Evolutionary conservation across 352 stramenopile species (phyloP), one percentile per base, ranked within the genome.

Genomic region (Phytophthora brassicae): DNA sequence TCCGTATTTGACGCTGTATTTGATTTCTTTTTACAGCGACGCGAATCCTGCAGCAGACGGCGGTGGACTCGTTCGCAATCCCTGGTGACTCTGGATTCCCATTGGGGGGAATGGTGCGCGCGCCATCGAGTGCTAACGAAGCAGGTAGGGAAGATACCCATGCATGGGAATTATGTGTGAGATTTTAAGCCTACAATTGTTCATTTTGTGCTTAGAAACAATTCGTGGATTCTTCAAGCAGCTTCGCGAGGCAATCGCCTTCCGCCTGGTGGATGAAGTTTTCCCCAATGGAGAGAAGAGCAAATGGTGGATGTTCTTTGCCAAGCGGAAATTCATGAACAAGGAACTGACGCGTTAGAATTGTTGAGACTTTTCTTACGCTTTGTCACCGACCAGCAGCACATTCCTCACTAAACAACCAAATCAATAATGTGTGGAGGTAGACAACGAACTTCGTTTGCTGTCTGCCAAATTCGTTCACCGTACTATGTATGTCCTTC

Each of bases 251-350:
- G 79, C 89, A 3, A 84, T 96, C 48, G 77, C 81, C 19, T 75
- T 86, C 45, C 81, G 92, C 17, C 60, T 97, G 7, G 77, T 92
- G 11, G 89, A 96, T 28, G 66, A 88, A 36, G 79, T 98, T 13
- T 97, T 90, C 49, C 75, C 68, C 28, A 92, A 96, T 60, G 86
- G 81, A 56, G 71, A 78, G 57, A 85, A 88, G 60, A 97, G 93
- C 84, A 98, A 98, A 79, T 98, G 92, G 88, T 98, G 92, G 92
- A 96, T 95, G 84, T 68, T 94, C 35, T 98, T 97, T 60, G 77
- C 87, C 60, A 98, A 98, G 81, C 77, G 87, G 75, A 96, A 96
- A 76, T 98, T 98, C 65, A 97, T 98, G 92, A 95, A 96, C 81
- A 97, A 97, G 75, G 88, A 96, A 68, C 78, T 97, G 47, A 51